These are phyloP conservation scores for Gossypium stocksii DNA, from an alignment of 345 rosid species.

Conservation along the genomic window DNA sequence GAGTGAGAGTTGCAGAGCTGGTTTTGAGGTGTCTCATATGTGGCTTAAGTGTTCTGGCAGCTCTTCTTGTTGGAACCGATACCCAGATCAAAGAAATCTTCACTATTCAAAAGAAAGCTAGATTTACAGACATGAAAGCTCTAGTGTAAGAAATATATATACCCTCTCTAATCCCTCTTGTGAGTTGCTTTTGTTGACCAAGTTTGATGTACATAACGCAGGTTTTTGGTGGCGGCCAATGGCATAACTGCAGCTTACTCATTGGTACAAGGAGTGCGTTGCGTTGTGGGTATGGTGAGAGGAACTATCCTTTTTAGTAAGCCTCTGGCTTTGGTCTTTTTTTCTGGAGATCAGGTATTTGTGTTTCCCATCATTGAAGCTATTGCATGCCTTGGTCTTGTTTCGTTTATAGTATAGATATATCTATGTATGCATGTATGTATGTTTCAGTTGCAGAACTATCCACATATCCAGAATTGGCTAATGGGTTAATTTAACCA, in stretches of 20 bases:
- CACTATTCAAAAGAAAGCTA: constrained; percentile 63
- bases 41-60: constrained; percentile 50
- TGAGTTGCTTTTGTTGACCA: not conserved
- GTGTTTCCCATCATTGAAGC: not conserved
- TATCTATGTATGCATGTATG: not conserved
- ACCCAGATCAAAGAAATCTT: constrained; percentile 69
- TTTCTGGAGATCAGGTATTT: constrained; percentile 83
- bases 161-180: not conserved
- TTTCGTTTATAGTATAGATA: not conserved
- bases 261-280: constrained; percentile 64
- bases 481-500: not conserved
- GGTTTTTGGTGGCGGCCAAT: constrained; percentile 77
- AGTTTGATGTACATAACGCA: constrained; percentile 23
- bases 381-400: too few relatives aligned
- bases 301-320: constrained; percentile 66
- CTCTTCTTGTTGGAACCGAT: constrained; percentile 71
- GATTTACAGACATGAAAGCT: constrained; percentile 87
- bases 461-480: not conserved
- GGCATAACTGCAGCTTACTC: constrained; percentile 75
- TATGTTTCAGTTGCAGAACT: not conserved
- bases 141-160: constrained; percentile 53
- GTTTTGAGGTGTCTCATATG: constrained; percentile 64
- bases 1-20: constrained; percentile 68
- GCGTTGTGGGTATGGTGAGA: constrained; percentile 52
- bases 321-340: constrained; percentile 79